phyloP scores from a whole-genome alignment of 305 asterid species.

The Plantago coronopus region DNA sequence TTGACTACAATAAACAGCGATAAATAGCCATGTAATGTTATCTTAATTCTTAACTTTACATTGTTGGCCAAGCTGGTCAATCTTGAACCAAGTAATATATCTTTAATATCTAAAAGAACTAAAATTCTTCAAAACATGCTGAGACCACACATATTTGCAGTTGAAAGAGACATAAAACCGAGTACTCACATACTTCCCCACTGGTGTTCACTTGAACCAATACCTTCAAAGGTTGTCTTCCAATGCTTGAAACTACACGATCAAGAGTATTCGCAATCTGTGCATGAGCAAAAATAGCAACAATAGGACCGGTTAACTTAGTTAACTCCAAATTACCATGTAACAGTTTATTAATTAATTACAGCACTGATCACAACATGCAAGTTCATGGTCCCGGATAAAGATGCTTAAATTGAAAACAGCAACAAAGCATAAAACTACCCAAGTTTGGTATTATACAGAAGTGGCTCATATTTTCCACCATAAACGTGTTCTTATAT shows the following conservation, averaged over 20 bases:
- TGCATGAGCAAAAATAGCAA: conserved; percentile 18
- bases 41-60: too few species aligned
- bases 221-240: conserved; percentile 70
- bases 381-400: neutral
- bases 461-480: neutral
- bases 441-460: too few species aligned
- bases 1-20: too few species aligned
- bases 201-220: conserved; percentile 89
- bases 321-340: neutral
- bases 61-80: too few species aligned
- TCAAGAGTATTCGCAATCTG: conserved; percentile 76
- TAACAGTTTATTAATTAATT: conserved; percentile 14
- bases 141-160: neutral
- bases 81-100: too few species aligned
- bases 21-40: too few species aligned
- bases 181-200: conserved; percentile 81
- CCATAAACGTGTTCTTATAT: too few species aligned
- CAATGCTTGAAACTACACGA: conserved; percentile 59
- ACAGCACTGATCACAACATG: conserved; percentile 12
- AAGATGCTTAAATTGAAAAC: neutral
- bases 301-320: conserved; percentile 17
- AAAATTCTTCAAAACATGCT: neutral
- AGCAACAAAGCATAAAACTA: too few species aligned
- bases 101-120: neutral
- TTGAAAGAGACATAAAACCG: conserved; percentile 14